Evolutionary conservation across 2,329 filamentous ascomycete species (phyloP).

Genomic region (Aspergillus pseudotamarii): DNA sequence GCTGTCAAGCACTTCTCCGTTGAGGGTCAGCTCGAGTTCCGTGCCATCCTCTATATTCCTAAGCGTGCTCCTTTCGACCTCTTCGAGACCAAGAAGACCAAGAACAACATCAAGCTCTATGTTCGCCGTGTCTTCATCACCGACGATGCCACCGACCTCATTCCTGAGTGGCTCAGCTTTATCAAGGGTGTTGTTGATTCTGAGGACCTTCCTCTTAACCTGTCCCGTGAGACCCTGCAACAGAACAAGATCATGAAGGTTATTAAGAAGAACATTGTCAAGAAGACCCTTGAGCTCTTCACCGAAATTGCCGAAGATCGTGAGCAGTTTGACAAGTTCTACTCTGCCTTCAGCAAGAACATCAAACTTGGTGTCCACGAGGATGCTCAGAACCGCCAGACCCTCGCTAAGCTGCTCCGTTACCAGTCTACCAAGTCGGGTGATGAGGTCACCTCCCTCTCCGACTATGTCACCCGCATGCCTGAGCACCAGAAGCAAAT

Average conservation of each 20-base stretch:
- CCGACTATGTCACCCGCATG: conserved; percentile 99
- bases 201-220: conserved; percentile 97
- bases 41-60: conserved; percentile 97
- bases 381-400: conserved; percentile 92
- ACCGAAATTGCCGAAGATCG: conserved; percentile 98
- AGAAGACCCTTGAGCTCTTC: conserved; percentile 99
- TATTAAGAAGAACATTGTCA: conserved; percentile 99
- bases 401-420: conserved; percentile 96
- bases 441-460: conserved; percentile 90
- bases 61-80: conserved; percentile 99
- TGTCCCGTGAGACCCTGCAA: conserved; percentile 99
- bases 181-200: conserved; percentile 99
- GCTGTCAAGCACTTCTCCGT: conserved; percentile 99
- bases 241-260: conserved; percentile 99
- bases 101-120: conserved; percentile 99
- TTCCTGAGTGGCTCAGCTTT: conserved; percentile 99
- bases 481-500: conserved; percentile 99
- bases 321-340: conserved; percentile 99
- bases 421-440: conserved; percentile 99
- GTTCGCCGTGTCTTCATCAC: conserved; percentile 99
- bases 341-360: conserved; percentile 99
- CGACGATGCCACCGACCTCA: conserved; percentile 97
- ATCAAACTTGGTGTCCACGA: conserved; percentile 99
- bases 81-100: conserved; percentile 99
- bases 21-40: conserved; percentile 99